Percentiles rank a stretch among this genome's conserved stretches.
Evolutionary conservation across 805 yeast genomes (phyloP).

Genomic region (Barnettozyma salicaria): DNA sequence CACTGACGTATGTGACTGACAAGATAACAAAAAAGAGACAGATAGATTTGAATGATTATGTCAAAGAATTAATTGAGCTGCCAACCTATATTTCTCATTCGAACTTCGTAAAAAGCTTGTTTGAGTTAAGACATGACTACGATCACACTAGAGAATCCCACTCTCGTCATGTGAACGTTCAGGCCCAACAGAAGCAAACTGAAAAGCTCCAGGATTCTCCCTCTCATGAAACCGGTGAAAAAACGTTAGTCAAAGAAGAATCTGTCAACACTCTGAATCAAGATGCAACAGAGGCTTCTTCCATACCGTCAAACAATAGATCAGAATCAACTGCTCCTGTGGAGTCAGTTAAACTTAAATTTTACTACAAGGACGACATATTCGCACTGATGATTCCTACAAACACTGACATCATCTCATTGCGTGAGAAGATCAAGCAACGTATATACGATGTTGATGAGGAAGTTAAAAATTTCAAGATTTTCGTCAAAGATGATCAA

Average conservation of each 20-base stretch:
- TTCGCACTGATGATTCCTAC: constrained; percentile 60
- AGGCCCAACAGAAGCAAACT: neutral
- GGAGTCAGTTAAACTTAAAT: constrained; percentile 51
- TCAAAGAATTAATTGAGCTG: constrained; percentile 54
- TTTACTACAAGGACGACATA: constrained; percentile 74
- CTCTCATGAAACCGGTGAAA: constrained; percentile 23
- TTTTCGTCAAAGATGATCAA: constrained; percentile 29
- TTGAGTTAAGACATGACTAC: constrained; percentile 43
- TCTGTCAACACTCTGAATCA: constrained; percentile 19
- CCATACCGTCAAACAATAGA: constrained; percentile 6
- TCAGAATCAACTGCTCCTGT: constrained; percentile 10
- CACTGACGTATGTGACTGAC: constrained; percentile 86
- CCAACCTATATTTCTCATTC: constrained; percentile 74
- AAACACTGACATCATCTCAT: constrained; percentile 41
- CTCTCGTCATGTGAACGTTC: too few species aligned
- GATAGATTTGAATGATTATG: constrained; percentile 50
- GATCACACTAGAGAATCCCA: constrained; percentile 29
- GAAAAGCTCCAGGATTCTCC: constrained; percentile 1
- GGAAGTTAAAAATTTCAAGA: constrained; percentile 28
- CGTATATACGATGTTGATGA: constrained; percentile 37
- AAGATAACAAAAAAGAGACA: constrained; percentile 50
- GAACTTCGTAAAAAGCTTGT: constrained; percentile 61
- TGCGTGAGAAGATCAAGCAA: constrained; percentile 45
- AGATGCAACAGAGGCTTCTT: neutral
- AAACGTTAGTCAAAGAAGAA: constrained; percentile 25